Evolutionary conservation across 1,284 basidiomycete species (phyloP), one percentile per base, ranked within the genome.

Genomic region (Trichosporon coremiiforme): DNA sequence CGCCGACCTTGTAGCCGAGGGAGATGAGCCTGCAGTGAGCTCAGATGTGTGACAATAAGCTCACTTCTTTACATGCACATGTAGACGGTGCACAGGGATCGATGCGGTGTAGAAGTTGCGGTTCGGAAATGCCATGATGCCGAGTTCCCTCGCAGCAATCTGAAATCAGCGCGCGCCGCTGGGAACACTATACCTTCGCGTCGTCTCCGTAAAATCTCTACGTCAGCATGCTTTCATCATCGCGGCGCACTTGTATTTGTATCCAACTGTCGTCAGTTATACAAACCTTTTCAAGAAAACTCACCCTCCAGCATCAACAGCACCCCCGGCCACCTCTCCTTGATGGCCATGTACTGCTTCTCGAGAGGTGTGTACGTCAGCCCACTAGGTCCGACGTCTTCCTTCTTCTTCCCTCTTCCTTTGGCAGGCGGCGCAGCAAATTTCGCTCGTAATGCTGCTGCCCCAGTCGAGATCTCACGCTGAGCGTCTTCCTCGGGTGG

Each of bases 31-130:
- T 95, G 65, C 4, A 12, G 45, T 75, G 13, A 66, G 36, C 20
- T 22, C n/a, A 2, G 73, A 63, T 64, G 12, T 25, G 55, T 38
- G 36, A 20, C 45, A 41, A 65, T 6, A 31, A 25, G 10, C 86
- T 70, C 73, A 92, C 91, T 94, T 94, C 84, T 92, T 93, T 64
- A 97, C 86, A 80, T 98, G 94, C 6, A 98, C 87, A 70, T 92
- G 88, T 17, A 92, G 86, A 55, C 95, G 87, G 75, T 93, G 91
- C 1, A 87, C 85, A 0, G 95, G 95, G 57, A 98, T 90, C 36
- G 90, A 91, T 0, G 94, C 95, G 0, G 89, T 89, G 68, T 90
- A 84, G 73, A 96, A 91, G 81, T 96, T 95, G 33, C 92, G 87
- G 69, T 90, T 88, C 29, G 84, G 86, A 77, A 90, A 95, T 50